These are phyloP conservation scores for Cubamyces sp. DNA, from an alignment of 768 basidiomycete species.

Conservation along the genomic window DNA sequence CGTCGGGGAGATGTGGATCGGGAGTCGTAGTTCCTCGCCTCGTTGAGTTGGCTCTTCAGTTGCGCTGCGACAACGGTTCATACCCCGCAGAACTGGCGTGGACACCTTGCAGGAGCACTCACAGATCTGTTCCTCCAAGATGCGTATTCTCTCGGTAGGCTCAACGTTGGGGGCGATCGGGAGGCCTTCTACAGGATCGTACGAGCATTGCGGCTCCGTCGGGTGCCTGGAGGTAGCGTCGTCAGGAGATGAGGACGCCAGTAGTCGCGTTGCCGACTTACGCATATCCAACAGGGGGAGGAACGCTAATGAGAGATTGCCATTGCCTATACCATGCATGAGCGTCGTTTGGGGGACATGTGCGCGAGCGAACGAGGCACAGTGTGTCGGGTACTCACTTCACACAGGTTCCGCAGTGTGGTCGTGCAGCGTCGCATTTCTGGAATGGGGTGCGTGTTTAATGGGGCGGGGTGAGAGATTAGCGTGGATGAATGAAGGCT, in stretches of 20 bases:
- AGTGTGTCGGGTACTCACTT: slow-evolving; percentile 53
- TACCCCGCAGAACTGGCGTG: neutral
- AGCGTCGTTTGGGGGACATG: slow-evolving; percentile 4
- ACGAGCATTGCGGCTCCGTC: slow-evolving; percentile 81
- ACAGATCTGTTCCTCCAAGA: slow-evolving; percentile 81
- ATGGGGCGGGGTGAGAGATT: slow-evolving; percentile 14
- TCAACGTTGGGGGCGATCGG: slow-evolving; percentile 77
- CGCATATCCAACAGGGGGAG: slow-evolving; percentile 86
- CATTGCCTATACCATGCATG: slow-evolving; percentile 59
- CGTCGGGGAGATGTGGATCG: slow-evolving; percentile 43
- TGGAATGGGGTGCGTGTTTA: slow-evolving; percentile 34
- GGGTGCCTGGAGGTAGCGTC: slow-evolving; percentile 60
- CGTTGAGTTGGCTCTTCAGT: slow-evolving; percentile 64
- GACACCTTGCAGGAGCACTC: slow-evolving; percentile 8
- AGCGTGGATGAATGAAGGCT: slow-evolving; percentile 31
- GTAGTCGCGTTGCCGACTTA: slow-evolving; percentile 42
- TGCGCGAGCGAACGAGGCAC: neutral
- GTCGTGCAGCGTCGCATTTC: slow-evolving; percentile 90
- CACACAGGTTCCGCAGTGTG: slow-evolving; percentile 83
- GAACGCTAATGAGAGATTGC: slow-evolving; percentile 81
- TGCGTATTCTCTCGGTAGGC: slow-evolving; percentile 76
- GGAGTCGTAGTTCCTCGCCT: slow-evolving; percentile 46
- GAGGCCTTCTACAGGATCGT: slow-evolving; percentile 85
- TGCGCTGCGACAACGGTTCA: slow-evolving; percentile 46
- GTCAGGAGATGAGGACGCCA: slow-evolving; percentile 5